Percentiles rank a stretch among this genome's conserved stretches.
phyloP scores from a whole-genome alignment of 805 yeast species.

The Wickerhamomyces canadensis region DNA sequence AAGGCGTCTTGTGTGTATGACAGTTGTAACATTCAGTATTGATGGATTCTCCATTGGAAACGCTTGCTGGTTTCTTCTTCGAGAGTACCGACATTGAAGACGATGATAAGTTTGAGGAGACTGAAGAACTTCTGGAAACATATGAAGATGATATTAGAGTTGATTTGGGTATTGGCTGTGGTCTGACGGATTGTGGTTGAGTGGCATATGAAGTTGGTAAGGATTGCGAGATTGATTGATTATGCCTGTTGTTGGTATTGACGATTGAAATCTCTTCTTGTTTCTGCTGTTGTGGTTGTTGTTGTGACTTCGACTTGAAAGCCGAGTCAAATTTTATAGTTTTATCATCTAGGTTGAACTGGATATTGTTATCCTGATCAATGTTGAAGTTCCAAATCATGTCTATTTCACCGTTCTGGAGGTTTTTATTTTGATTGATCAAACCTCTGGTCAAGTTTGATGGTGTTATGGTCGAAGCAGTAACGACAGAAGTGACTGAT shows the following conservation, averaged over 20 bases:
- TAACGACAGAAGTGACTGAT: too few species aligned
- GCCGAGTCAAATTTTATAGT: conserved; percentile 9
- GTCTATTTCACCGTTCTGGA: conserved; percentile 33
- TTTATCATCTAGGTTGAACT: conserved; percentile 11
- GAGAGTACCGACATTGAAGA: conserved; percentile 12
- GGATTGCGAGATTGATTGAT: conserved; percentile 5
- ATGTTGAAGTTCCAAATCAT: conserved; percentile 34
- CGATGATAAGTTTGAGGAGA: conserved; percentile 14
- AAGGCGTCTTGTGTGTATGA: conserved; percentile 82
- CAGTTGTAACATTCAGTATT: conserved; percentile 71
- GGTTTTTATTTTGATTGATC: conserved; percentile 12
- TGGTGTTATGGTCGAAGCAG: neutral
- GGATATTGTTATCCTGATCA: conserved; percentile 16
- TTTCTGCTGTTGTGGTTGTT: conserved; percentile 7
- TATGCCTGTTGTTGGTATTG: too few species aligned
- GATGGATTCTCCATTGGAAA: conserved; percentile 8
- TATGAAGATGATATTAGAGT: conserved; percentile 1
- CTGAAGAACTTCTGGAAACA: conserved; percentile 1
- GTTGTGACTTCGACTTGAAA: conserved; percentile 2
- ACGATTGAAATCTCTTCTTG: too few species aligned
- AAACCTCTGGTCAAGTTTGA: conserved; percentile 20
- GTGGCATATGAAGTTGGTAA: conserved; percentile 4
- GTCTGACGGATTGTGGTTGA: conserved; percentile 15
- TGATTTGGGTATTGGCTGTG: conserved; percentile 7
- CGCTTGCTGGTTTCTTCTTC: conserved; percentile 22